These are phyloP conservation scores for Mycena polygramma DNA, from an alignment of 768 basidiomycete species.

Conservation along the genomic window DNA sequence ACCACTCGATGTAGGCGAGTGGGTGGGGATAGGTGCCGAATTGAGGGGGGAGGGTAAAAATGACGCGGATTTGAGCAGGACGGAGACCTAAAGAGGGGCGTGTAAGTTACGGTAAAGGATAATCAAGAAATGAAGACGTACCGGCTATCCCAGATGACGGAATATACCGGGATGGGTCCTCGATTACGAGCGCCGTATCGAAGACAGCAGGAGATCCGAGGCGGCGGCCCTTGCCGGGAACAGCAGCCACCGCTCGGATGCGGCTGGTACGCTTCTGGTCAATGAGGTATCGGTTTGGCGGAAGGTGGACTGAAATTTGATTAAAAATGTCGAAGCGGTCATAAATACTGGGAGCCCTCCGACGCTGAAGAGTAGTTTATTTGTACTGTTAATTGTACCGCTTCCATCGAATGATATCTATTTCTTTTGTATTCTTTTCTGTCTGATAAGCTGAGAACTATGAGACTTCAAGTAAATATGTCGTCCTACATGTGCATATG, in stretches of 20 bases:
- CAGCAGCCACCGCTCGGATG: no score
- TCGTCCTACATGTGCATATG: no score
- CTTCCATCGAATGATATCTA: no score
- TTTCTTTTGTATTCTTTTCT: no score
- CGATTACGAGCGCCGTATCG: conserved; percentile 19
- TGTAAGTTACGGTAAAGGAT: background rate
- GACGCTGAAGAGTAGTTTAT: background rate
- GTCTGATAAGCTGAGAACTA: no score
- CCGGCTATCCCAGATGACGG: conserved; percentile 19
- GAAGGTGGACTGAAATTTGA: no score
- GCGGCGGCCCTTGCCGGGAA: conserved; percentile 23
- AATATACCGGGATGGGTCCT: conserved; percentile 5
- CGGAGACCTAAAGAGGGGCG: conserved; percentile 37
- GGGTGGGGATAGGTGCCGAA: conserved; percentile 30
- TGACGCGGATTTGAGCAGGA: conserved; percentile 37
- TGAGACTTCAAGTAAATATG: no score
- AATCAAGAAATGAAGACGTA: background rate
- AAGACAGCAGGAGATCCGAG: conserved; percentile 24
- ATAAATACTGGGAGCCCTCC: background rate
- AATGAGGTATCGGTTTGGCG: no score
- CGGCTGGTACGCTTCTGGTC: no score
- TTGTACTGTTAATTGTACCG: no score
- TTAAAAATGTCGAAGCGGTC: no score
- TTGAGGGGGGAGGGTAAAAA: conserved; percentile 35
- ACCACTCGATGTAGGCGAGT: conserved; percentile 44